Base-by-base conservation (phyloP, 306 rosid genomes). In the Neltuma alba region DNA sequence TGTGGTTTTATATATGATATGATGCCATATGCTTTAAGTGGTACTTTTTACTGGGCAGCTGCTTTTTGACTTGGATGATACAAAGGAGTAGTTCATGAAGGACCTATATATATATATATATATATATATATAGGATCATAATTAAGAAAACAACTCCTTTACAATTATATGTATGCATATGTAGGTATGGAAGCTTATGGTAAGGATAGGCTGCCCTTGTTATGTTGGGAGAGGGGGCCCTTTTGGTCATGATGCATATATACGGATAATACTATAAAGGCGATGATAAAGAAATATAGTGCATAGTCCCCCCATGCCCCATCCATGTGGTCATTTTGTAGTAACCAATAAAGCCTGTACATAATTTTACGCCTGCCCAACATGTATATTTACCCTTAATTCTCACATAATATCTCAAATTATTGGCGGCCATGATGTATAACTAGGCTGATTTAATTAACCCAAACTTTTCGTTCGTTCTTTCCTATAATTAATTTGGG, bases 281-380 rank as follows among this genome's bases (percentile, higher is more conserved):
- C 18, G 21, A 41, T 9, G 23, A 41, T 70, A 42, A 70, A 70
- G 7, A 79, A 42, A 57, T 23, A 57, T 23, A 33, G 3, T 67
- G 28, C 31, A 1, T 31, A 6, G 13, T 14, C 44, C 21, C 30
- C 12, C 9, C 54, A 62, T 76, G 80, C 34, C 36, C 31, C 62
- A 63, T 45, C n/a, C n/a, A 13, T 76, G 45, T n/a, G 80, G 47
- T 33, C 72, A 63, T 60, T 31, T 62, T 9, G 62, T 38, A 62
- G 21, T 52, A 28, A 16, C 79, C 5, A 44, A 42, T 21, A 76
- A 60, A 28, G 44, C 9, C 36, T 1, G 71, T 30, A 42, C 57
- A 44, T n/a, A 7, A 11, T 60, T 41, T 27, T 67, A 40, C 70
- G 18, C 58, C 20, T 28, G 70, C 61, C 58, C 79, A 12, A 41